phyloP scores from a whole-genome alignment of 148 eudicot species.

The Rhododendron williamsianum region DNA sequence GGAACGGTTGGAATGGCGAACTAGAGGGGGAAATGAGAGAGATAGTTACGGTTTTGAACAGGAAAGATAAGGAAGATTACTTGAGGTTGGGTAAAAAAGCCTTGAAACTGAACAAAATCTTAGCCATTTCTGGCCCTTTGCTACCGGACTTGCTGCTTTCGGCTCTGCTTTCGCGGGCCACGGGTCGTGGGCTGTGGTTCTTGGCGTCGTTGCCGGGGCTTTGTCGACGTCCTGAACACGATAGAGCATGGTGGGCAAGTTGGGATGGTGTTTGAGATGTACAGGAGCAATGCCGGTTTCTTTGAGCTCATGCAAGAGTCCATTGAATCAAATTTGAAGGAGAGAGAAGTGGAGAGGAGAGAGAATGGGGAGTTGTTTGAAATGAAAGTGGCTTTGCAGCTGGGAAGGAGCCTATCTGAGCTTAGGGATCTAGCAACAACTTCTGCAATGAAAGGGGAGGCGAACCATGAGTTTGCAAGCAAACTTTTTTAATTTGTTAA shows the following conservation, averaged over 20 bases:
- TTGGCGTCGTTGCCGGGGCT: slow-evolving; percentile 20
- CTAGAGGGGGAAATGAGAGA: slow-evolving; percentile 52
- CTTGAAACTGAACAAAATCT: slow-evolving; percentile 41
- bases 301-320: slow-evolving; percentile 31
- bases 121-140: slow-evolving; percentile 47
- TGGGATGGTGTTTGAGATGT: slow-evolving; percentile 62
- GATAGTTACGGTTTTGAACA: slow-evolving; percentile 30
- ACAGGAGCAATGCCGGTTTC: slow-evolving; percentile 44
- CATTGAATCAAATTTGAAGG: slow-evolving; percentile 26
- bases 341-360: slow-evolving; percentile 16
- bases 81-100: slow-evolving; percentile 51
- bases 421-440: slow-evolving; percentile 25
- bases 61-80: slow-evolving; percentile 55
- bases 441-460: slow-evolving; percentile 22
- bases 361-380: slow-evolving; percentile 47
- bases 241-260: slow-evolving; percentile 44
- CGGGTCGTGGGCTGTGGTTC: not conserved
- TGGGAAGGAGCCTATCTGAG: slow-evolving; percentile 44
- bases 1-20: slow-evolving; percentile 48
- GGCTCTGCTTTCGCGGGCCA: slow-evolving; percentile 29
- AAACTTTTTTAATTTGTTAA: slow-evolving; percentile 27
- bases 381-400: slow-evolving; percentile 38
- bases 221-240: slow-evolving; percentile 21
- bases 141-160: slow-evolving; percentile 50
- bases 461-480: slow-evolving; percentile 44